Base-by-base conservation (phyloP, 2,329 filamentous ascomycete genomes). In the Plenodomus biglobosus region DNA sequence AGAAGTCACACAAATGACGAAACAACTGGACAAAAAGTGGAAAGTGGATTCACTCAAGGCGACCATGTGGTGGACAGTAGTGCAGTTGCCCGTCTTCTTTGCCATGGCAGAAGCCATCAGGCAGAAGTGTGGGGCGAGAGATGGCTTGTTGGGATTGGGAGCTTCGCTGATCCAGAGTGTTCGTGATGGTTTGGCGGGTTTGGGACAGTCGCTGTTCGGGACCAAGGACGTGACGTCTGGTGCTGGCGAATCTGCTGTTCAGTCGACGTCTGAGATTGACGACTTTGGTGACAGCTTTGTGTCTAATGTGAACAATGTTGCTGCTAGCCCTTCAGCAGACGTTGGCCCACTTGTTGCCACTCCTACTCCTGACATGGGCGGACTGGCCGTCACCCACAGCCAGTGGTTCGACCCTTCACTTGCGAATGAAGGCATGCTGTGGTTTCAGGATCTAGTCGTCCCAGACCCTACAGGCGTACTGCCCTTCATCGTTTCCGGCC, bases 371-470 rank as follows among this genome's bases (percentile, higher is more conserved):
- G 15, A 32, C 11, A 10, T 15, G 11, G 27, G 27, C 11, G 35
- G 19, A 8, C 18, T 45, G 3, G 32, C 44, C 22, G 30, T 50
- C 11, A 42, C 46, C 15, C 40, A 47, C 2, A 65, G 53, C 38
- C 45, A 47, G 6, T 71, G 65, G 59, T 65, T 78, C 24, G 79
- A 83, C 54, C 75, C 77, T 2, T 74, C 76, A 3, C 68, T 86
- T 15, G 74, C 77, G 4, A 75, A 64, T 7, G 83, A 84, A 68
- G 83, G 83, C n/a, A 75, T 78, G 2, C 70, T 83, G 1, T 86
- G 83, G 83, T 84, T 85, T 46, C 75, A 77, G 1, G 75, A 85
- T 61, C 75, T 86, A 13, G 69, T 81, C 4, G 59, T 74, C 0
- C 69, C 79, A 8, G 83, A 86, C 56, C 74, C 81, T 0, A 75